These are phyloP conservation scores for Neobulgaria alba DNA, from an alignment of 2,329 filamentous ascomycete genomes.

Conservation along the genomic window DNA sequence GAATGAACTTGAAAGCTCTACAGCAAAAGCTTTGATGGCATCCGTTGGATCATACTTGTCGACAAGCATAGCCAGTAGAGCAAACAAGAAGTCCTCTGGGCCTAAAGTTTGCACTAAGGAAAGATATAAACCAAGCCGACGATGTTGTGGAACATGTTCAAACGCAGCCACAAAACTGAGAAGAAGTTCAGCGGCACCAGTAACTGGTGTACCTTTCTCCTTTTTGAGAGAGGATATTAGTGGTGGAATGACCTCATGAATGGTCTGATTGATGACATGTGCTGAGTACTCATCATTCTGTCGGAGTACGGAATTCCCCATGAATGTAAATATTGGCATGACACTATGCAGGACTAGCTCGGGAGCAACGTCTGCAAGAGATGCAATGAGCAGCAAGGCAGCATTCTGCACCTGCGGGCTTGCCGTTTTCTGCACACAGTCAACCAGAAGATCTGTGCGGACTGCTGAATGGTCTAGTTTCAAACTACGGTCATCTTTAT, in stretches of 20 bases:
- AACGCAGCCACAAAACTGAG: slow-evolving; percentile 94
- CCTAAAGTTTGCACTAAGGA: slow-evolving; percentile 81
- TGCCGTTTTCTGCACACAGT: slow-evolving; percentile 84
- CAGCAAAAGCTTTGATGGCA: slow-evolving; percentile 64
- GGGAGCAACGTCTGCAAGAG: slow-evolving; percentile 77
- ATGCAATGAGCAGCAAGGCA: slow-evolving; percentile 79
- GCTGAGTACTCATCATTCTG: slow-evolving; percentile 96
- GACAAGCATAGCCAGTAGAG: slow-evolving; percentile 80
- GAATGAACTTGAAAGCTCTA: slow-evolving; percentile 65
- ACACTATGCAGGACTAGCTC: slow-evolving; percentile 92
- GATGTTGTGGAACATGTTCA: slow-evolving; percentile 86
- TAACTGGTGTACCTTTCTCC: slow-evolving; percentile 68
- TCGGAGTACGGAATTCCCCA: slow-evolving; percentile 82
- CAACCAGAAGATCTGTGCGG: slow-evolving; percentile 83
- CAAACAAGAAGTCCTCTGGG: slow-evolving; percentile 78
- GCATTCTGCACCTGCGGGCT: slow-evolving; percentile 92
- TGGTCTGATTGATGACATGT: slow-evolving; percentile 90
- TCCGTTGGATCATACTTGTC: slow-evolving; percentile 78
- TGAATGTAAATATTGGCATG: slow-evolving; percentile 99
- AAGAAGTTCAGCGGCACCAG: slow-evolving; percentile 81
- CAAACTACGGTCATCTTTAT: slow-evolving; percentile 51
- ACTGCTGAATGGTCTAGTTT: slow-evolving; percentile 71
- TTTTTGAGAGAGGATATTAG: slow-evolving; percentile 78
- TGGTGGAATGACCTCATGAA: slow-evolving; percentile 87
- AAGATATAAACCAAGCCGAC: slow-evolving; percentile 73